These are phyloP conservation scores for Ogataea nitratoaversa DNA, from an alignment of 805 yeast species.

Conservation along the genomic window DNA sequence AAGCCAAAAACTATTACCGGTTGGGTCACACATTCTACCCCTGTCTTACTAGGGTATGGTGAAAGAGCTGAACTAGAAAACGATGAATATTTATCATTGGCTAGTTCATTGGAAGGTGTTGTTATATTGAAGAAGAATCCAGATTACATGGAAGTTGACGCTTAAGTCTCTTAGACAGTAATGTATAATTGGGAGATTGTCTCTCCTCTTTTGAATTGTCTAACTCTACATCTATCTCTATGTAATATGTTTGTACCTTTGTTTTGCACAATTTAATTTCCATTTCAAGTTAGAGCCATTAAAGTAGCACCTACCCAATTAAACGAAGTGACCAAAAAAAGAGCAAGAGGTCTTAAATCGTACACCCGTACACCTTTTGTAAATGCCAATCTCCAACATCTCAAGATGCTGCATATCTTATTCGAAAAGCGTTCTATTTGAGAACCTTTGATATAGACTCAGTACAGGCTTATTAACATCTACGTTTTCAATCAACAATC, in stretches of 20 bases:
- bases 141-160: constrained; percentile 55
- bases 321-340: neutral
- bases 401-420: too few relatives aligned
- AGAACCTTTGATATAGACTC: too few relatives aligned
- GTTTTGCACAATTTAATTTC: too few relatives aligned
- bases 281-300: neutral
- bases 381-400: too few relatives aligned
- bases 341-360: neutral
- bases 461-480: too few relatives aligned
- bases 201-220: neutral
- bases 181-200: too few relatives aligned
- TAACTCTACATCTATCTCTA: neutral
- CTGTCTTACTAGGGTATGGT: constrained; percentile 88
- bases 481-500: too few relatives aligned
- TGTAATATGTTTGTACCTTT: too few relatives aligned
- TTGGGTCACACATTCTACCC: constrained; percentile 98
- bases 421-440: too few relatives aligned
- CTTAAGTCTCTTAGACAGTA: too few relatives aligned
- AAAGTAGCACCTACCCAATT: neutral
- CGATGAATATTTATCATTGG: constrained; percentile 82
- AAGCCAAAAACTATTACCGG: constrained; percentile 98
- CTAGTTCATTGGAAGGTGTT: constrained; percentile 84
- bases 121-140: constrained; percentile 91
- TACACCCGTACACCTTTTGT: neutral
- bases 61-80: constrained; percentile 97